Conservation (phyloP, 2,329 filamentous ascomycete genomes). For the Aureobasidium sp. region DNA sequence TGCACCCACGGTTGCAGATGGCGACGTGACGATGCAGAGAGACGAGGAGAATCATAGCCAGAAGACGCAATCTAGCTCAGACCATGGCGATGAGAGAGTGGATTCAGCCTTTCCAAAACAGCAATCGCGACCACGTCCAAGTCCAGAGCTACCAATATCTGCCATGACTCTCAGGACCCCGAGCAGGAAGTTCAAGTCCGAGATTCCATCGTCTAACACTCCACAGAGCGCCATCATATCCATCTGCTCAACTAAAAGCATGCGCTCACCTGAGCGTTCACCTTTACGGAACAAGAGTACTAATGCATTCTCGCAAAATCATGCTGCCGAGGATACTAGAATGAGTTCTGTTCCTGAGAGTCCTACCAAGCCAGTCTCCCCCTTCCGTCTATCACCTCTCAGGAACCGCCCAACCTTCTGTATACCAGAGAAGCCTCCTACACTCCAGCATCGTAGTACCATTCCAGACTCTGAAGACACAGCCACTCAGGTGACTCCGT, state of each 20-base stretch:
- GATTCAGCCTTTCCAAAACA: constrained; percentile 13
- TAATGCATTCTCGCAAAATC: background rate
- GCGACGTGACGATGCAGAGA: background rate
- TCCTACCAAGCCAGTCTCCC: background rate
- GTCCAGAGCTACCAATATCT: background rate
- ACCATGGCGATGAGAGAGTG: background rate
- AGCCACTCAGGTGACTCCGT: background rate
- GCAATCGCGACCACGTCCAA: constrained; percentile 10
- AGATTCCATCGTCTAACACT: constrained; percentile 22
- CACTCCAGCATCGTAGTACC: background rate
- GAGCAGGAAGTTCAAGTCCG: constrained; percentile 1
- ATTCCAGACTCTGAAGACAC: constrained; percentile 10
- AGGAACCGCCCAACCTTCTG: background rate
- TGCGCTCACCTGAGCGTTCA: constrained; percentile 12
- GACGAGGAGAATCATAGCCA: background rate
- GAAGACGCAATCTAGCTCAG: background rate
- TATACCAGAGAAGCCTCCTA: background rate
- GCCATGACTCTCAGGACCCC: background rate
- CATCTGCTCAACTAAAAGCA: constrained; percentile 10
- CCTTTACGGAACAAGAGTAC: constrained; percentile 16
- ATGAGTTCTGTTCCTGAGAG: constrained; percentile 5
- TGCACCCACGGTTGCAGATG: background rate
- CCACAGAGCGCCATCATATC: constrained; percentile 18
- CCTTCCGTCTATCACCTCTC: constrained; percentile 1
- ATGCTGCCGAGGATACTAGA: background rate